Percentiles rank a stretch among this genome's conserved stretches.
Conservation (phyloP, 208 protist species). For the Leishmania arabica region DNA sequence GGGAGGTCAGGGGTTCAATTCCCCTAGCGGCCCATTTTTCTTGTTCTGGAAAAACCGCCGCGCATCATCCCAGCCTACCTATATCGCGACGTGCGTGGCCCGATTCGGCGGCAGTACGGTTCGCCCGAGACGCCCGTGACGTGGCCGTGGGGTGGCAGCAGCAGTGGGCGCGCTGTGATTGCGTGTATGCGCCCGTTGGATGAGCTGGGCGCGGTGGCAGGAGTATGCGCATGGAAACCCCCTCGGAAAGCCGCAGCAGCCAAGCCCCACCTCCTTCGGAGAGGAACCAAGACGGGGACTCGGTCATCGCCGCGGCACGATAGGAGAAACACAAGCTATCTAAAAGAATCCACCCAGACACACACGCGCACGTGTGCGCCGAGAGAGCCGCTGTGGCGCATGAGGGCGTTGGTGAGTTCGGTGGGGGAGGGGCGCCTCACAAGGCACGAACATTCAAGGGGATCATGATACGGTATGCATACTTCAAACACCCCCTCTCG, state of each 20-base stretch:
- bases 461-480: neutral
- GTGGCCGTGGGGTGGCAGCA: neutral
- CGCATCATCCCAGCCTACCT: neutral
- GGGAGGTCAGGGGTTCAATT: slow-evolving; percentile 91
- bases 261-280: neutral
- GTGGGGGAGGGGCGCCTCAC: neutral
- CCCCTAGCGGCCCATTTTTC: slow-evolving; percentile 70
- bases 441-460: neutral
- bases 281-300: neutral
- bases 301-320: neutral
- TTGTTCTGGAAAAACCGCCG: neutral
- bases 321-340: neutral
- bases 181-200: neutral
- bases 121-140: neutral
- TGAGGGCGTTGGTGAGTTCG: neutral
- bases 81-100: neutral
- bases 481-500: neutral
- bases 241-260: too few relatives aligned
- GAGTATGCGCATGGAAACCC: too few relatives aligned
- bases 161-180: too few relatives aligned
- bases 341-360: neutral
- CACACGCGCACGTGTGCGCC: neutral
- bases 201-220: neutral
- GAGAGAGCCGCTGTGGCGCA: neutral
- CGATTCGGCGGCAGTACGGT: neutral